Base-by-base conservation (phyloP, 257 asterid species). In the Paraleonurus japonicus region DNA sequence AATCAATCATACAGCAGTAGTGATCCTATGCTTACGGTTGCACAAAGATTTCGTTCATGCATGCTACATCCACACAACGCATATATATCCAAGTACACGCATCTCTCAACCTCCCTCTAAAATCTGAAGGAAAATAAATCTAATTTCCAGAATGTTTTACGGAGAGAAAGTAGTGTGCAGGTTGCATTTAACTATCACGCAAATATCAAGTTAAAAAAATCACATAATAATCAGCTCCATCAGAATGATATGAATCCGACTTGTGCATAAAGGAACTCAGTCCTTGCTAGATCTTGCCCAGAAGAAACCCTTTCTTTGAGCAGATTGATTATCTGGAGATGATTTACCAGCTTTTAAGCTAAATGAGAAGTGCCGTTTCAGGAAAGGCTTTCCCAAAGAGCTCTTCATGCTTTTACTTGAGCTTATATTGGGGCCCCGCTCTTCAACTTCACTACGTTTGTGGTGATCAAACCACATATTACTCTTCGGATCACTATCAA, bases 311-410 rank as follows among this genome's bases (percentile, higher is more conserved):
- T 72, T 89, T 39, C 77, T 87, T 55, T 79, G 80, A 67, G 85
- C 67, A 51, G 89, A 80, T 54, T 81, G 82, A 64, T 66, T 85
- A 67, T 85, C 95, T 0, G 85, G 53, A 30, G 79, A 53, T 5
- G 95, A 71, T 78, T 73, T 84, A 13, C 68, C 67, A 2, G 84
- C 79, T 74, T 81, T 88, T 0, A 92, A 86, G 51, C 92, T 90
- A 65, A 90, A 87, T 0, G 92, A 90, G 71, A 90, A 88, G 78
- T 88, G 96, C 7, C 97, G 92, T 85, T 77, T 82, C 85, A 90
- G 48, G 75, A 90, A 92, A 8, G 97, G 89, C 81, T 73, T 86
- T 27, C 86, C 84, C 1, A 58, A 48, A 10, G 87, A 84, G 84
- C 85, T 74, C 65, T 82, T 87, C 90, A 78, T 74, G 80, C 88